Conservation (phyloP, 495 filamentous ascomycete species). For the Xylaria bambusicola region DNA sequence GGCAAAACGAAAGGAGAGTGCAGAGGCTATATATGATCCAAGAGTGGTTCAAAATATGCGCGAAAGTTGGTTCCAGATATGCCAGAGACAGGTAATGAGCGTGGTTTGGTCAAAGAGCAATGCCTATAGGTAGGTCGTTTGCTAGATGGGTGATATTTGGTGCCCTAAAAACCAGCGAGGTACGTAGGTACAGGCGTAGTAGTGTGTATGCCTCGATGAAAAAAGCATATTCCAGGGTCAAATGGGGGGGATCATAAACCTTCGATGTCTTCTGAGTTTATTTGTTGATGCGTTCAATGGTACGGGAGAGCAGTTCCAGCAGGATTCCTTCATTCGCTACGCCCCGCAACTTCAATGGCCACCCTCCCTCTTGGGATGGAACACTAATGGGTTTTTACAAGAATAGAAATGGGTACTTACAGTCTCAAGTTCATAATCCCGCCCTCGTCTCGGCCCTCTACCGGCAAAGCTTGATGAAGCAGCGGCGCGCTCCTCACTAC, state of each 20-base stretch:
- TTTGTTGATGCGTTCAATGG: not conserved
- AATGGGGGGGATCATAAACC: not conserved
- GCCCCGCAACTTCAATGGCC: conserved; percentile 3
- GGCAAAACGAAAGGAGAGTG: not conserved
- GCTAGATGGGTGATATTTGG: not conserved
- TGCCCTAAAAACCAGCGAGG: not conserved
- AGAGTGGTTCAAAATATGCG: not conserved
- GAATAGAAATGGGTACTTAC: conserved; percentile 54
- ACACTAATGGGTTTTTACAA: conserved; percentile 2
- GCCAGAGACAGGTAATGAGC: not conserved
- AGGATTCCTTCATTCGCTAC: conserved; percentile 8
- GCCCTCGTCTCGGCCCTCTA: conserved; percentile 65
- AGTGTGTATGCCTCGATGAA: not conserved
- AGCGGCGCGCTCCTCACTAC: conserved; percentile 81
- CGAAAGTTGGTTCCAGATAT: not conserved
- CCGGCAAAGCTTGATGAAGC: conserved; percentile 64
- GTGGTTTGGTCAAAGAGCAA: not conserved
- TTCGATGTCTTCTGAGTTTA: not conserved
- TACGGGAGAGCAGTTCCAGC: not conserved
- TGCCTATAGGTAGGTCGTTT: not conserved
- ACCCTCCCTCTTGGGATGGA: conserved; percentile 5
- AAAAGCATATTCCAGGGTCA: not conserved
- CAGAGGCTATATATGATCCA: not conserved
- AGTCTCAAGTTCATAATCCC: conserved; percentile 83
- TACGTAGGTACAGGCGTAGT: not conserved